Base-by-base conservation (phyloP, 192 early-diverging fungal species). In the Coemansia sp. region DNA sequence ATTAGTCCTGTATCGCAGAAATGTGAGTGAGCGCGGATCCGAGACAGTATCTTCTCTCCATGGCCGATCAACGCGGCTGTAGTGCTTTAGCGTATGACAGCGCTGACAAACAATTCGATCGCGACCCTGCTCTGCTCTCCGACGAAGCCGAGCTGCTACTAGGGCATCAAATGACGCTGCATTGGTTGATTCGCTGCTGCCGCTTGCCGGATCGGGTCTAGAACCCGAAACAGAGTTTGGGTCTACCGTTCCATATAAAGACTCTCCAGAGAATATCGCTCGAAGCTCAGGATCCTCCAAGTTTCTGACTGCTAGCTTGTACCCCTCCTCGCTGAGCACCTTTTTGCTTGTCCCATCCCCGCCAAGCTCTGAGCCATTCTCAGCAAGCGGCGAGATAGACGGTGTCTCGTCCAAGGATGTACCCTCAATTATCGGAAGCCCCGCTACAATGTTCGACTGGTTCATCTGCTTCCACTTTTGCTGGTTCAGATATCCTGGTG, bases 11-110 rank as follows among this genome's bases (percentile, higher is more conserved):
- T 85, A 86, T 30, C 73, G 75, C 70, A 91, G 62, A 61, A 89
- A 90, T 18, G 68, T 62, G 9, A 89, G 70, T 8, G 81, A 82
- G 16, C 80, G 78, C 32, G 78, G 83, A 64, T 87, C 86, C 0
- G 65, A 68, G n/a, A 70, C 83, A 65, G 80, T 83, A 67, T 62
- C 80, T 55, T 77, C 76, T 70, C 78, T 86, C 80, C 81, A 87
- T 9, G 71, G 62, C 18, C 67, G 67, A 29, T 77, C 80, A 4
- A 76, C 40, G 35, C 50, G 59, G 58, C 88, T 89, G 59, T 89
- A 69, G 52, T 91, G 75, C 30, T 70, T 75, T 18, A 93, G 76
- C 20, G 74, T 62, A 67, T 90, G 84, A 78, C 91, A 93, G 39
- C 91, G 76, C 76, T 88, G 80, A 62, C 91, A 93, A 5, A 90